Conservation (phyloP, 2,329 filamentous ascomycete species). For the Aspergillaceae sp. region DNA sequence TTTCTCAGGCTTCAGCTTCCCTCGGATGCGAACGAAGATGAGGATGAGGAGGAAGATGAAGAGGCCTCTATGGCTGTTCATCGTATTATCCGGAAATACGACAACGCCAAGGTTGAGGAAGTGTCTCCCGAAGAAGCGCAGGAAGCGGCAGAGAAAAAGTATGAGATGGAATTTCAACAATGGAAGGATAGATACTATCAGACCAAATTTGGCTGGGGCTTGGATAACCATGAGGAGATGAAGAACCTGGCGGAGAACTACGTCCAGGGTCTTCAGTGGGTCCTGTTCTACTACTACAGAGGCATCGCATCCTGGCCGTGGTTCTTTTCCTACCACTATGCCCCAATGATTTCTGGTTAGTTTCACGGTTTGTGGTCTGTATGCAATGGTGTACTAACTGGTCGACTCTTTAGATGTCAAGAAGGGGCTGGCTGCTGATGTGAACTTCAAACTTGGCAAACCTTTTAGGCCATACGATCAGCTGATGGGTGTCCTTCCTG, state of each 20-base stretch:
- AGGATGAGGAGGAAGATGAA: conserved; percentile 67
- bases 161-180: conserved; percentile 76
- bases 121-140: conserved; percentile 70
- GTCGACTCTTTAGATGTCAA: conserved; percentile 58
- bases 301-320: conserved; percentile 98
- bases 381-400: conserved; percentile 8
- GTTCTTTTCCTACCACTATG: conserved; percentile 96
- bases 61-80: conserved; percentile 75
- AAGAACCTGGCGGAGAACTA: conserved; percentile 86
- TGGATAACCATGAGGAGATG: conserved; percentile 72
- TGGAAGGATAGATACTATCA: conserved; percentile 96
- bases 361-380: conserved; percentile 9
- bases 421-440: conserved; percentile 74
- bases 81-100: conserved; percentile 80
- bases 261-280: conserved; percentile 95
- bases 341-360: conserved; percentile 82
- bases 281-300: conserved; percentile 94
- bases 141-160: conserved; percentile 69
- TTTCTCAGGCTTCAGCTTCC: conserved; percentile 58
- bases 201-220: conserved; percentile 82
- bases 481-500: conserved; percentile 94
- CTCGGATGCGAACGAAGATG: conserved; percentile 40
- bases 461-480: conserved; percentile 94
- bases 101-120: conserved; percentile 80
- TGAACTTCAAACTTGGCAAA: conserved; percentile 88